phyloP scores from a whole-genome alignment of 768 basidiomycete genomes.

The Mycena rebaudengoi region DNA sequence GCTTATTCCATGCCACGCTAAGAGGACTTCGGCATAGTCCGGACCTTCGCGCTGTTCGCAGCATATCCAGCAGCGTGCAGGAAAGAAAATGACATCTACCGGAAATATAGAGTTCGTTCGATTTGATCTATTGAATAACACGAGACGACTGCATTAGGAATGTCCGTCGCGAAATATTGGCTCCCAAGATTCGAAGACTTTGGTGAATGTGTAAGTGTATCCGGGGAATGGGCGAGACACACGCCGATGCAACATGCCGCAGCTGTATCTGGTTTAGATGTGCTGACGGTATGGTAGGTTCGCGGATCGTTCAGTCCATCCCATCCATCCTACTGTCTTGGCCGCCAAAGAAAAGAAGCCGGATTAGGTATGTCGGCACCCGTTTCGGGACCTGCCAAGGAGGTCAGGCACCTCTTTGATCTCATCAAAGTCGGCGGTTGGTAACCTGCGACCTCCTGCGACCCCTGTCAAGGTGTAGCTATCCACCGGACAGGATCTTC shows the following conservation, averaged over 20 bases:
- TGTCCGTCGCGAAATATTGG: too few relatives aligned
- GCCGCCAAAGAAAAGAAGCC: too few relatives aligned
- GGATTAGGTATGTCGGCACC: conserved; percentile 17
- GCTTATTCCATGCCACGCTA: conserved; percentile 40
- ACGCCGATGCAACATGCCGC: conserved; percentile 70
- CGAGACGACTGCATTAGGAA: too few relatives aligned
- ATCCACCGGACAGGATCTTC: too few relatives aligned
- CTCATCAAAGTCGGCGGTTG: too few relatives aligned
- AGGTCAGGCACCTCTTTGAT: too few relatives aligned
- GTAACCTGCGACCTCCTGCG: too few relatives aligned
- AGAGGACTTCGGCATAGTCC: conserved; percentile 17
- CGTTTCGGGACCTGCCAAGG: too few relatives aligned
- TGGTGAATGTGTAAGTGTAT: conserved; percentile 68
- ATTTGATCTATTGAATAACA: conserved; percentile 28
- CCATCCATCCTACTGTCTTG: conserved; percentile 25
- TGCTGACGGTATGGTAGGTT: conserved; percentile 60
- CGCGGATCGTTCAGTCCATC: conserved; percentile 15
- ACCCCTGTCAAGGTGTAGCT: too few relatives aligned
- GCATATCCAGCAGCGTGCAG: not conserved
- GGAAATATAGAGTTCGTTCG: conserved; percentile 7
- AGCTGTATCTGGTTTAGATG: conserved; percentile 63
- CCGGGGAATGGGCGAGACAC: conserved; percentile 69
- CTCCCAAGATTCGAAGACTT: too few relatives aligned
- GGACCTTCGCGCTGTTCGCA: conserved; percentile 12
- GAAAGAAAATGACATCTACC: too few relatives aligned